phyloP scores from a whole-genome alignment of 495 filamentous ascomycete genomes.

The Podospora pseudocomata region DNA sequence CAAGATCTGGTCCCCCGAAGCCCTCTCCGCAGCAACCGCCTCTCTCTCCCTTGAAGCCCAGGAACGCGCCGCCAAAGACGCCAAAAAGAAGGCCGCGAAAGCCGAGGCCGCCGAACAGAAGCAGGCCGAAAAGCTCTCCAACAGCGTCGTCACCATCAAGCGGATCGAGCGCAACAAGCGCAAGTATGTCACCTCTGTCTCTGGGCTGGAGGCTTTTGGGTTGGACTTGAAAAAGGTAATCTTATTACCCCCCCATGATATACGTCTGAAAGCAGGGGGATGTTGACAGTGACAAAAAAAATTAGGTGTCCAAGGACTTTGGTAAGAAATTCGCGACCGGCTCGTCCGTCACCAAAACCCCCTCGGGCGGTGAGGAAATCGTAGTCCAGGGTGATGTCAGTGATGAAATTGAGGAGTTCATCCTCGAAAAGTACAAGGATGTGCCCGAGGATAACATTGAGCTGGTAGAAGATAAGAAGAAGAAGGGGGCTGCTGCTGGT shows the following conservation, averaged over 20 bases:
- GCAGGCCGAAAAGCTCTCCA: conserved; percentile 69
- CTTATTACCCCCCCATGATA: no score
- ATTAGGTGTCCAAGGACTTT: conserved; percentile 66
- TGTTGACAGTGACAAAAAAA: conserved; percentile 30
- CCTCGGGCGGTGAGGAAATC: conserved; percentile 88
- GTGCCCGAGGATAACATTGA: conserved; percentile 95
- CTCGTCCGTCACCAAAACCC: conserved; percentile 81
- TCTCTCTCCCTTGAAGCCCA: conserved; percentile 83
- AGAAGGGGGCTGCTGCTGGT: conserved; percentile 42
- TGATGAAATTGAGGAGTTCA: conserved; percentile 87
- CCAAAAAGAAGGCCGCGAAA: conserved; percentile 83
- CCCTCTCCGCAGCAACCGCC: conserved; percentile 74
- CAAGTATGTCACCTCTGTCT: conserved; percentile 90
- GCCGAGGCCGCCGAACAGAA: conserved; percentile 79
- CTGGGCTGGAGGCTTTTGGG: conserved; percentile 83
- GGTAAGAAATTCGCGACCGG: conserved; percentile 94
- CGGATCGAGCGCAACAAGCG: conserved; percentile 96
- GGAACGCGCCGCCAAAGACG: conserved; percentile 90
- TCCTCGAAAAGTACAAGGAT: conserved; percentile 76
- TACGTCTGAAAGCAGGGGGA: not conserved
- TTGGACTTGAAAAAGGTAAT: conserved; percentile 84
- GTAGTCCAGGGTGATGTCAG: conserved; percentile 97
- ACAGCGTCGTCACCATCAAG: conserved; percentile 84
- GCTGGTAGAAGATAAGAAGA: conserved; percentile 89
- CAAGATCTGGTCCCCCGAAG: conserved; percentile 80